phyloP scores from a whole-genome alignment of 2,329 filamentous ascomycete species.

The Periconia digitata region DNA sequence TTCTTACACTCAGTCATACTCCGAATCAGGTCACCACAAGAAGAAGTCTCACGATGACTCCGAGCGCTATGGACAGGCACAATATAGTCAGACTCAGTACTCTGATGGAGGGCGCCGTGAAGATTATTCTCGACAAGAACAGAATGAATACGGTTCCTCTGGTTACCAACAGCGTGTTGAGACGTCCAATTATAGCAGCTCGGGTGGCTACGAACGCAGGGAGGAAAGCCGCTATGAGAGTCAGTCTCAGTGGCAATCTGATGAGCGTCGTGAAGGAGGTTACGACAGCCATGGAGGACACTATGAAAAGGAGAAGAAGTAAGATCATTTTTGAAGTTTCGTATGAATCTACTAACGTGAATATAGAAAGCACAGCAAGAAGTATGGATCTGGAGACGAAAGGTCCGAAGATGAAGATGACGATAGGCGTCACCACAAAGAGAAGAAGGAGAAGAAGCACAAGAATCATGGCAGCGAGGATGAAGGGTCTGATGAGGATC shows the following conservation, averaged over 20 bases:
- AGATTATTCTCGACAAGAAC: conserved; percentile 63
- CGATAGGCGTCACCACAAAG: conserved; percentile 33
- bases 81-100: conserved; percentile 62
- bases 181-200: conserved; percentile 49
- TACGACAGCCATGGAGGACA: conserved; percentile 41
- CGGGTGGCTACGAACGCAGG: conserved; percentile 61
- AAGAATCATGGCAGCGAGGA: conserved; percentile 43
- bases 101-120: conserved; percentile 59
- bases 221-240: conserved; percentile 57
- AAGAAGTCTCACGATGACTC: conserved; percentile 36
- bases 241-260: conserved; percentile 43
- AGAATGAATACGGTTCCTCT: conserved; percentile 53
- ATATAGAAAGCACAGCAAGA: conserved; percentile 36
- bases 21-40: conserved; percentile 60
- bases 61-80: conserved; percentile 62
- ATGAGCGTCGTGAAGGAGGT: conserved; percentile 40
- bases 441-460: conserved; percentile 46
- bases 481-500: conserved; percentile 31
- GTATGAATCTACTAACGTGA: conserved; percentile 12
- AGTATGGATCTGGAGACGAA: conserved; percentile 29
- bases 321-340: conserved; percentile 14
- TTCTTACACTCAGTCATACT: conserved; percentile 62
- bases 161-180: conserved; percentile 63
- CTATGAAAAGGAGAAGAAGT: conserved; percentile 47
- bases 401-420: conserved; percentile 30